Percentiles rank a stretch among this genome's conserved stretches.
Evolutionary conservation across 805 yeast species (phyloP).

Genomic region (Lipomyces mesembrius): DNA sequence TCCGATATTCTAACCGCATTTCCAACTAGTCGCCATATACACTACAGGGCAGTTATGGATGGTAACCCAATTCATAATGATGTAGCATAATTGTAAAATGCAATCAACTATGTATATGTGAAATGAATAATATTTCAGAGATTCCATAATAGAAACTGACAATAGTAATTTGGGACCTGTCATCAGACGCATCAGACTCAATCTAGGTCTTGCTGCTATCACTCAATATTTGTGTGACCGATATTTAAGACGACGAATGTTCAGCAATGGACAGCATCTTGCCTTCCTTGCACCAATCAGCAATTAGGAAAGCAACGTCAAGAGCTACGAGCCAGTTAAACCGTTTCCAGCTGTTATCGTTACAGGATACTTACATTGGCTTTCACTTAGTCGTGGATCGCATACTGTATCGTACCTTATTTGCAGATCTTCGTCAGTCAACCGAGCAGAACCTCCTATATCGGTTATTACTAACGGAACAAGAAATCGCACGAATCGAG

Average conservation of each 20-base stretch:
- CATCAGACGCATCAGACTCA: not conserved
- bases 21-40: constrained; percentile 23
- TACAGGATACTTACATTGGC: constrained; percentile 42
- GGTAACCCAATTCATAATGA: not conserved
- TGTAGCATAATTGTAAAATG: not conserved
- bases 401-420: constrained; percentile 52
- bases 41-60: not conserved
- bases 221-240: not conserved
- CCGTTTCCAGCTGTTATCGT: not conserved
- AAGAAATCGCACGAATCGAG: not conserved
- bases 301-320: constrained; percentile 51
- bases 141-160: not conserved
- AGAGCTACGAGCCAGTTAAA: constrained; percentile 37
- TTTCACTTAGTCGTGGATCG: constrained; percentile 50
- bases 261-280: constrained; percentile 31
- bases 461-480: not conserved
- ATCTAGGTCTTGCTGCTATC: not conserved
- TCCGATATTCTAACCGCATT: constrained; percentile 31
- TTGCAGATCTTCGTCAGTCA: constrained; percentile 48
- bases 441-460: constrained; percentile 46
- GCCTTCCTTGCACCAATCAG: constrained; percentile 45
- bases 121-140: not conserved
- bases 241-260: constrained; percentile 1
- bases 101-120: not conserved
- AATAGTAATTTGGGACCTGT: not conserved